Percentiles rank a stretch among this genome's conserved stretches.
Evolutionary conservation across 257 asterid genomes (phyloP).

Genomic region (Marsdenia floribunda): DNA sequence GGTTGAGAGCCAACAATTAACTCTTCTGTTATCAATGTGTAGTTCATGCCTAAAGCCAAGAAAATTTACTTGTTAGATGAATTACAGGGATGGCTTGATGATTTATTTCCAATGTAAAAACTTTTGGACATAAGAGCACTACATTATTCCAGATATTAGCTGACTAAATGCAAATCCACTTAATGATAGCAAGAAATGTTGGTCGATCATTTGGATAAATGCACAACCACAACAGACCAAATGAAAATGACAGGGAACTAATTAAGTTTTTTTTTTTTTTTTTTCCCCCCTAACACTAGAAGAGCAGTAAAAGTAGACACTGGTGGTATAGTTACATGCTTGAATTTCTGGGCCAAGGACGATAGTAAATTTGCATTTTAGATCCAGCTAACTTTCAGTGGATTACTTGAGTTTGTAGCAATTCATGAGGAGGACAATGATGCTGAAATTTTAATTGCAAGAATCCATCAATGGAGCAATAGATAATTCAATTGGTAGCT

Average conservation of each 20-base stretch:
- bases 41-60: constrained; percentile 77
- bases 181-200: neutral
- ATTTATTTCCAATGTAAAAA: neutral
- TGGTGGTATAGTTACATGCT: neutral
- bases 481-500: neutral
- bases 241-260: neutral
- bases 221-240: neutral
- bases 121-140: neutral
- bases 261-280: neutral
- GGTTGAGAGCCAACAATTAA: constrained; percentile 93
- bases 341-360: neutral
- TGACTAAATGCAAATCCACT: neutral
- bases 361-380: neutral
- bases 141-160: neutral
- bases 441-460: neutral
- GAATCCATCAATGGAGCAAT: neutral
- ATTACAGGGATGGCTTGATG: neutral
- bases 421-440: neutral
- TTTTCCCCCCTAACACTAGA: neutral
- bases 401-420: neutral
- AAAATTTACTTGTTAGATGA: constrained; percentile 14
- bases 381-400: neutral
- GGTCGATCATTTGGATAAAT: neutral
- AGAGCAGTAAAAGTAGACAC: neutral
- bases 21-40: constrained; percentile 72